Evolutionary conservation across 805 yeast genomes (phyloP).

Genomic region (Kodamaea laetipori): DNA sequence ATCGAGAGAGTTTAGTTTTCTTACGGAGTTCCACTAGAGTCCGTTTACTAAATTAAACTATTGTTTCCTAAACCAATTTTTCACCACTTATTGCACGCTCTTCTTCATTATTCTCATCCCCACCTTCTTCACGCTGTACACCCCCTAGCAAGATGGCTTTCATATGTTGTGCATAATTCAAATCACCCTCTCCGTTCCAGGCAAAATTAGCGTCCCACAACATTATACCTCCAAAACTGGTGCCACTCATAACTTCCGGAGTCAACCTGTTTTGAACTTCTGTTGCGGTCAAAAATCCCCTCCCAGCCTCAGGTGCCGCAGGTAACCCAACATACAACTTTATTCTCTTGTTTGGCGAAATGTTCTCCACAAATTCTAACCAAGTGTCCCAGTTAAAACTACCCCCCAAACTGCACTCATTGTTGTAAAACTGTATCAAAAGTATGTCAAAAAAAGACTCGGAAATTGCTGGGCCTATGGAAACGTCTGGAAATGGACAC

Average conservation of each 20-base stretch:
- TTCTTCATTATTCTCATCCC: too few species aligned
- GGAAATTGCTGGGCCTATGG: slow-evolving; percentile 33
- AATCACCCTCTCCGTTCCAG: neutral
- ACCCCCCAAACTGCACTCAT: slow-evolving; percentile 31
- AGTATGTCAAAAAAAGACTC: slow-evolving; percentile 33
- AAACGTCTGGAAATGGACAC: slow-evolving; percentile 42
- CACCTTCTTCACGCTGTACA: too few species aligned
- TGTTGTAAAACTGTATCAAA: slow-evolving; percentile 43
- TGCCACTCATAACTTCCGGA: slow-evolving; percentile 13
- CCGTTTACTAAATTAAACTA: too few species aligned
- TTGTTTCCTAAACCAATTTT: too few species aligned
- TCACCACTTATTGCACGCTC: too few species aligned
- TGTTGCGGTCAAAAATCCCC: slow-evolving; percentile 29
- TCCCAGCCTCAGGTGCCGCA: slow-evolving; percentile 28
- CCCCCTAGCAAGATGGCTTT: neutral
- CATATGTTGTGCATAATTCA: slow-evolving; percentile 3
- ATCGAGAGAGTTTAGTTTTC: too few species aligned
- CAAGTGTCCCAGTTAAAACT: slow-evolving; percentile 39
- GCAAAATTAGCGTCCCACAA: slow-evolving; percentile 83
- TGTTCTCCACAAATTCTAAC: slow-evolving; percentile 31
- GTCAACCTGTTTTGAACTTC: slow-evolving; percentile 22
- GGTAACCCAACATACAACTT: slow-evolving; percentile 40
- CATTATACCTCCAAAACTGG: slow-evolving; percentile 65
- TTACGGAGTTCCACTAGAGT: too few species aligned
- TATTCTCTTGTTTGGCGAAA: slow-evolving; percentile 36